phyloP scores from a whole-genome alignment of 345 rosid genomes.

The Orychophragmus violaceus region DNA sequence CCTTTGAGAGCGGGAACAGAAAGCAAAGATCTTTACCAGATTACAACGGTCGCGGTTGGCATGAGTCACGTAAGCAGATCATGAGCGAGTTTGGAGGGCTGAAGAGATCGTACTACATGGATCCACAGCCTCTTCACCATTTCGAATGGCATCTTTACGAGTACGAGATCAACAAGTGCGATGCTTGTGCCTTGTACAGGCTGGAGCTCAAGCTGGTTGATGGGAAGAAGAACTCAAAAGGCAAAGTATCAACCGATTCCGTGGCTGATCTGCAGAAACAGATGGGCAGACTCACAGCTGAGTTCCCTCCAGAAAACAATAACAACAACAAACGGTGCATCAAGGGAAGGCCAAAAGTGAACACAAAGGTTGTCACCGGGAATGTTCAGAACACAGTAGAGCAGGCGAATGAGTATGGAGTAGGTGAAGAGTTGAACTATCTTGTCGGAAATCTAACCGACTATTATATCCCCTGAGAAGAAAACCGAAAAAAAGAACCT shows the following conservation, averaged over 20 bases:
- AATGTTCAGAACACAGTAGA: conserved; percentile 39
- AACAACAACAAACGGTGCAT: conserved; percentile 53
- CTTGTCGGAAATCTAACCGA: conserved; percentile 57
- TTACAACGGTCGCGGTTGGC: conserved; percentile 97
- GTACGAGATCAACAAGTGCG: conserved; percentile 88
- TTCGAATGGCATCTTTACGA: conserved; percentile 99
- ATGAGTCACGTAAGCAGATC: conserved; percentile 94
- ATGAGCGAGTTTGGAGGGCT: conserved; percentile 89
- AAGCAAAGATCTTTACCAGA: conserved; percentile 99
- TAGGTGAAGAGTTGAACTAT: conserved; percentile 57
- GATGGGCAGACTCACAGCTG: conserved; percentile 90
- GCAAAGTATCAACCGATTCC: conserved; percentile 60
- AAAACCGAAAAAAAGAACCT: neutral
- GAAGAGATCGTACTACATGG: conserved; percentile 98
- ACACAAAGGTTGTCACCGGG: conserved; percentile 35
- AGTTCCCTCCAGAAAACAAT: conserved; percentile 63
- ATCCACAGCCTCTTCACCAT: conserved; percentile 87
- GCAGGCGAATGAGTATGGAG: conserved; percentile 53
- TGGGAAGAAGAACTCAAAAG: conserved; percentile 81
- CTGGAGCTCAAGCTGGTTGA: conserved; percentile 90
- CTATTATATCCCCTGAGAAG: conserved; percentile 43
- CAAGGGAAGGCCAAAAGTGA: conserved; percentile 61
- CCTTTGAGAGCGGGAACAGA: conserved; percentile 93
- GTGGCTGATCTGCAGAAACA: conserved; percentile 91
- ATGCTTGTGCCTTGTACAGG: conserved; percentile 91